Conservation (phyloP, 257 asterid genomes). For the Phtheirospermum japonicum region DNA sequence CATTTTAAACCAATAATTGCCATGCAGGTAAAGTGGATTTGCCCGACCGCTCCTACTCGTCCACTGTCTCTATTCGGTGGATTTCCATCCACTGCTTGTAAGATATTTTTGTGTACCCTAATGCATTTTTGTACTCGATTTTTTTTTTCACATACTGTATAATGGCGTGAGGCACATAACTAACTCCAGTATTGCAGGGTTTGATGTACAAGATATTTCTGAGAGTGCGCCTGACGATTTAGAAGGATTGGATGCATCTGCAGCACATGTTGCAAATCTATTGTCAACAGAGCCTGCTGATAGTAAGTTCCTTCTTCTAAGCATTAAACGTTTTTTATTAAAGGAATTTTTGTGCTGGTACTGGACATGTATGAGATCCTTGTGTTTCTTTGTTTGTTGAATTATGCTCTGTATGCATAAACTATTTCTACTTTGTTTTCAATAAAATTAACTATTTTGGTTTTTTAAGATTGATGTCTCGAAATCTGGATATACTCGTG, state of each 20-base stretch:
- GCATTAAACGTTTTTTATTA: background rate
- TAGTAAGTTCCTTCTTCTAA: slow-evolving; percentile 39
- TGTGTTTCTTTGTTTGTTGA: background rate
- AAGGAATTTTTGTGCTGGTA: background rate
- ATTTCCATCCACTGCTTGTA: slow-evolving; percentile 84
- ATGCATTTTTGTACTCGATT: background rate
- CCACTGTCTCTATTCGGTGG: slow-evolving; percentile 79
- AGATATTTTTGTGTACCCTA: slow-evolving; percentile 28
- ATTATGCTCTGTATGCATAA: background rate
- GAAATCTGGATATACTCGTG: too few relatives aligned
- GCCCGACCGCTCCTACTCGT: slow-evolving; percentile 89
- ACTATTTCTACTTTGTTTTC: too few relatives aligned
- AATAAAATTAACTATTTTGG: too few relatives aligned
- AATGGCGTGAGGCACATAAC: background rate
- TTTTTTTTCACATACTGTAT: slow-evolving; percentile 7
- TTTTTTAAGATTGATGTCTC: too few relatives aligned
- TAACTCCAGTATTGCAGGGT: slow-evolving; percentile 48
- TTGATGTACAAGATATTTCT: slow-evolving; percentile 66
- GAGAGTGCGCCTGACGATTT: slow-evolving; percentile 63
- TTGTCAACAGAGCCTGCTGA: slow-evolving; percentile 74
- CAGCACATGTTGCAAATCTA: slow-evolving; percentile 79
- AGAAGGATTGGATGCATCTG: slow-evolving; percentile 76
- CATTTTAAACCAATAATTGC: slow-evolving; percentile 18
- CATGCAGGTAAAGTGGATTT: slow-evolving; percentile 82
- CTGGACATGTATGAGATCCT: background rate